Evolutionary conservation across 306 rosid genomes (phyloP), one percentile per base, ranked within the genome.

Genomic region (Quercus suber): DNA sequence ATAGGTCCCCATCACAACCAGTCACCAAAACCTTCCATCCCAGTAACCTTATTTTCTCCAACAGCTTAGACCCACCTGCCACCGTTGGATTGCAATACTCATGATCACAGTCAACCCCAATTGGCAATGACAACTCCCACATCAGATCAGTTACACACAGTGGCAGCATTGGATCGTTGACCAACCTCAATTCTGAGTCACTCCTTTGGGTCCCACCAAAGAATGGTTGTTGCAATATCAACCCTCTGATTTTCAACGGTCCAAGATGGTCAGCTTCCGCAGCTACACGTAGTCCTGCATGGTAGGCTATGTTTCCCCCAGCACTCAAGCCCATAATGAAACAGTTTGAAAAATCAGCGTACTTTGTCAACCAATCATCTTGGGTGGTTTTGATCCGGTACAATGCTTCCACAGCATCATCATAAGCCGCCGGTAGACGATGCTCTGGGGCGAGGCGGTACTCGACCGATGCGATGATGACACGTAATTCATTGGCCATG

Each of bases 291-390:
- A 88, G 77, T 72, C 79, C 88, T 1, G 82, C 85, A 14, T 76
- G 71, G 76, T 86, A 90, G 0, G 91, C 86, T 23, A 90, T 90
- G 72, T 84, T 90, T 0, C 45, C 91, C 1, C 91, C 89, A 0
- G 94, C 86, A 21, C 91, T 88, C 1, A 61, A 6, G 17, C 94
- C 94, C 94, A 88, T 86, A 1, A 90, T 82, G 53, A 76, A 88
- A 69, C 84, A 81, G 17, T 75, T 80, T 2, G 90, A 78, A 0
- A 65, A 63, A 15, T 90, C 94, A 1, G 87, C 90, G 19, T 82
- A 51, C 7, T 71, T 55, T 18, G 15, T 74, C 64, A 90, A 21
- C 91, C 91, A 90, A 4, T 78, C 82, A 18, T 90, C 78, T 7
- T 74, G 12, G 15, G 55, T 8, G 20, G 78, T 33, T 82, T 69